Base-by-base conservation (phyloP, 73 alveolate species). In the Paramecium octaurelia region DNA sequence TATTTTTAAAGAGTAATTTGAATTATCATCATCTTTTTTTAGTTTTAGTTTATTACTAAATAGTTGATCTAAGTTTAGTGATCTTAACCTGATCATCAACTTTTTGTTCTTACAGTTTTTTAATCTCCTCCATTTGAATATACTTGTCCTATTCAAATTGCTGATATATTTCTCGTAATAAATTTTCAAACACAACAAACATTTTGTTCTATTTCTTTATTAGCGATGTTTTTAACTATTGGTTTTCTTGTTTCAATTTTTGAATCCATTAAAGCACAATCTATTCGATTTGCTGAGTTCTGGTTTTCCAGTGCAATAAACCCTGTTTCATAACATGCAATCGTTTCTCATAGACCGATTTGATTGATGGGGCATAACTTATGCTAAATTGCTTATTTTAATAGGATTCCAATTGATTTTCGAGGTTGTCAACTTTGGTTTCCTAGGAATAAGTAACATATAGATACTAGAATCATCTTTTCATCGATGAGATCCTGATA, bases 251-350 rank as follows among this genome's bases (percentile, higher is more conserved):
- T 40, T 44, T 75, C 11, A 75, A 75, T 75, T 75, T 75, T 75
- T 34, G 29, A 18, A 75, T 34, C 88, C 88, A 75, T 40, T 75
- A 75, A 36, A 75, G 59, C 0, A 75, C 88, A 40, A 75, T 75
- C 7, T 75, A 36, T 44, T 75, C 88, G 10, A 75, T 75, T 36
- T 75, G 38, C 16, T 75, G 6, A 6, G 88, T 75, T 75, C 88
- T 75, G 4, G 88, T 75, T 44, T 75, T 75, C 88, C 88, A 75
- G 38, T 75, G 88, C 3, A 75, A 40, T 20, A 75, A 75, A 31
- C 88, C 88, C 18, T 75, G 16, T 75, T 75, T 75, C 88, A 75
- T 75, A 14, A 36, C 60, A 40, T 34, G 60, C 18, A 75, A 75
- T 75, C 88, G 4, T 44, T 75, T 75, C n/a, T 75, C 88, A 40